Evolutionary conservation across 768 basidiomycete species (phyloP).

Genomic region (Clitopilus hobsonii): DNA sequence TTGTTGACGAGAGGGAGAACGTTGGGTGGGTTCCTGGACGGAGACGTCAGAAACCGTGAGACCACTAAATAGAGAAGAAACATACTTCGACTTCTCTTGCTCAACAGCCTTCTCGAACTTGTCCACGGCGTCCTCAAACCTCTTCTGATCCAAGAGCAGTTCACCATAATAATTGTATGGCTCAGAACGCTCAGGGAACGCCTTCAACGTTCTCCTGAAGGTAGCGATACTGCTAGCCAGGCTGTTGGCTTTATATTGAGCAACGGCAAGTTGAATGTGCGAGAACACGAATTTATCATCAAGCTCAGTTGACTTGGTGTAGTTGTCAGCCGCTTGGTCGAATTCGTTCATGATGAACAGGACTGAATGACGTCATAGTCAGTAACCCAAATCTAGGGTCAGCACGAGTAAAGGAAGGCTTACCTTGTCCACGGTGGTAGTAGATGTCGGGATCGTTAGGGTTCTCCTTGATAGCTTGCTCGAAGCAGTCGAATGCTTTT

Average conservation of each 20-base stretch:
- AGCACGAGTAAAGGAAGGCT: slow-evolving; percentile 11
- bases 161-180: slow-evolving; percentile 97
- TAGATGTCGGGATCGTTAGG: slow-evolving; percentile 90
- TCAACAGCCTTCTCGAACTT: slow-evolving; percentile 92
- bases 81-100: slow-evolving; percentile 74
- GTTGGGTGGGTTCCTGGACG: slow-evolving; percentile 49
- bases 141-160: slow-evolving; percentile 85
- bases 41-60: neutral
- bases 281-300: slow-evolving; percentile 92
- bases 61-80: slow-evolving; percentile 8
- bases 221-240: slow-evolving; percentile 81
- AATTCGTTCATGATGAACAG: slow-evolving; percentile 95
- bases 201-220: slow-evolving; percentile 79
- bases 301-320: slow-evolving; percentile 82
- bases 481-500: slow-evolving; percentile 87
- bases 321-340: slow-evolving; percentile 81
- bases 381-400: neutral
- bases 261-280: slow-evolving; percentile 96
- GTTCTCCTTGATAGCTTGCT: slow-evolving; percentile 80
- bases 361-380: slow-evolving; percentile 39
- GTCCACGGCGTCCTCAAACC: slow-evolving; percentile 83
- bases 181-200: slow-evolving; percentile 85
- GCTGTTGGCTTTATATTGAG: slow-evolving; percentile 88
- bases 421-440: slow-evolving; percentile 97
- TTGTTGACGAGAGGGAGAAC: slow-evolving; percentile 96